These are phyloP conservation scores for Excoecaria cochinchinensis DNA, from an alignment of 345 rosid genomes.

Conservation along the genomic window DNA sequence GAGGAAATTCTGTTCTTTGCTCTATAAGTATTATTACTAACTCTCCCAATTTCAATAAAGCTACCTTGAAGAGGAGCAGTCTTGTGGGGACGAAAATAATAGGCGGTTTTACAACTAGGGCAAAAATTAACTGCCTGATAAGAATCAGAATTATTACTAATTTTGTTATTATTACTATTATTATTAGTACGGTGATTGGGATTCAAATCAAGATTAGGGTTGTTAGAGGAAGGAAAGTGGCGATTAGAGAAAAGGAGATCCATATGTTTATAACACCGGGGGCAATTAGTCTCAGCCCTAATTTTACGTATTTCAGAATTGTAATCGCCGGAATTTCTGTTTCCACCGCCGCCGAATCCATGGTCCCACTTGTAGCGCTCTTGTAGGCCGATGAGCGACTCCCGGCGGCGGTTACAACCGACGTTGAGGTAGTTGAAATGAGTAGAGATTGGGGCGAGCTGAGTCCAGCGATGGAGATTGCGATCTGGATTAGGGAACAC, in stretches of 20 bases:
- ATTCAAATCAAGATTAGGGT: conserved; percentile 12
- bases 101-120: conserved; percentile 87
- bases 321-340: conserved; percentile 1
- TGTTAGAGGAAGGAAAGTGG: conserved; percentile 22
- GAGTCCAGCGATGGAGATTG: conserved; percentile 3
- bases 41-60: conserved; percentile 77
- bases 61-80: conserved; percentile 81
- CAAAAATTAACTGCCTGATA: conserved; percentile 74
- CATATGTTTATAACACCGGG: conserved; percentile 85
- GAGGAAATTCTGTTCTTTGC: conserved; percentile 20
- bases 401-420: conserved; percentile 45
- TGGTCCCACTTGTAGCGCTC: conserved; percentile 75
- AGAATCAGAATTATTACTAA: background rate
- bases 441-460: conserved; percentile 27
- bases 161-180: background rate
- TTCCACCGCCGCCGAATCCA: conserved; percentile 39
- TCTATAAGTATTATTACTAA: conserved; percentile 23
- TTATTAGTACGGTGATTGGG: background rate
- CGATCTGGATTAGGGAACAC: background rate
- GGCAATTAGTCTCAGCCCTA: conserved; percentile 86
- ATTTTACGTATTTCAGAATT: conserved; percentile 46
- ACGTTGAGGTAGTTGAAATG: conserved; percentile 43
- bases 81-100: conserved; percentile 63
- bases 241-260: conserved; percentile 77
- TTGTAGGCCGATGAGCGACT: conserved; percentile 45